A percentile compares a stretch with the other conserved stretches of the same genome.
Conservation (phyloP, 495 filamentous ascomycete species). For the Ascobolus immersus region DNA sequence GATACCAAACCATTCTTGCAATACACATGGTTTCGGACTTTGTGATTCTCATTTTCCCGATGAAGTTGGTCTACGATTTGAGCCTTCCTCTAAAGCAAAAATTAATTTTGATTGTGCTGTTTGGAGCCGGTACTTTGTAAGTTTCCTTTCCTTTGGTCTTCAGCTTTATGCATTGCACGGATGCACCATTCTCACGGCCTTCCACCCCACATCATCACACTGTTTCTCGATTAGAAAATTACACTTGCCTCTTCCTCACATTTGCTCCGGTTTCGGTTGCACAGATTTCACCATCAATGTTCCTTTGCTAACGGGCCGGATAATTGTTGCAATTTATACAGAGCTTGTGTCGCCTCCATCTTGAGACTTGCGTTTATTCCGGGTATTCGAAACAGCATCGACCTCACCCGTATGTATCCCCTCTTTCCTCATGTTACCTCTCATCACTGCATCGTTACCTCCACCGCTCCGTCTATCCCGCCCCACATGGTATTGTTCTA, state of each 20-base stretch:
- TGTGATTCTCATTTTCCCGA: slow-evolving; percentile 16
- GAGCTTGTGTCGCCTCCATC: slow-evolving; percentile 10
- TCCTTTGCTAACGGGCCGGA: no score
- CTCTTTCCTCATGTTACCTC: background rate
- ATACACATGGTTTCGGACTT: slow-evolving; percentile 18
- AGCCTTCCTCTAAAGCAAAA: slow-evolving; percentile 16
- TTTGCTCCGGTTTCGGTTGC: no score
- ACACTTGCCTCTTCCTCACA: no score
- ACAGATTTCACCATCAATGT: no score
- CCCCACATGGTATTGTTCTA: no score
- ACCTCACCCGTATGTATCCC: slow-evolving; percentile 10
- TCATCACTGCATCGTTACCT: background rate
- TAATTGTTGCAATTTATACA: slow-evolving; percentile 6
- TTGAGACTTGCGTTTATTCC: slow-evolving; percentile 9
- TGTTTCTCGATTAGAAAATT: no score
- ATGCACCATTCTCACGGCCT: no score
- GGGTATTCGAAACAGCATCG: slow-evolving; percentile 7
- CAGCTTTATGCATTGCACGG: background rate
- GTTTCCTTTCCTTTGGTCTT: slow-evolving; percentile 1
- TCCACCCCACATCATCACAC: no score
- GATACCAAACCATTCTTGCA: slow-evolving; percentile 8
- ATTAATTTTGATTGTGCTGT: slow-evolving; percentile 15
- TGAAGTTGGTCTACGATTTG: slow-evolving; percentile 15
- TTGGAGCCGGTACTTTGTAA: slow-evolving; percentile 18
- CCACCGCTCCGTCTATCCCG: no score